A percentile compares a stretch with the other conserved stretches of the same genome.
Conservation (phyloP, 495 filamentous ascomycete genomes). For the Tuber microsphaerosporum region DNA sequence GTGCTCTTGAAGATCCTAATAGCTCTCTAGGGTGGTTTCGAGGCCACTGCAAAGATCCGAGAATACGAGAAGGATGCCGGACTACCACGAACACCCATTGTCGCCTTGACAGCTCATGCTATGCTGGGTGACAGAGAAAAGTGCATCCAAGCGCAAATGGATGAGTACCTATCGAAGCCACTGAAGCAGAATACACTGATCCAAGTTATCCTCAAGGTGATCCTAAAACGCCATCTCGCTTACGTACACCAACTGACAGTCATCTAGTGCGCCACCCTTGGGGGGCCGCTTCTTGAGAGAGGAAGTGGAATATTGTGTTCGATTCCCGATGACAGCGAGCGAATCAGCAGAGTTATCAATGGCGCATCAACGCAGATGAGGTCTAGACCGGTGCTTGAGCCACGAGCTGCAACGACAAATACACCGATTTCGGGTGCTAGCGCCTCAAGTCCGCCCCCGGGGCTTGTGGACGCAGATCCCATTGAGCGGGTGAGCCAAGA, state of each 20-base stretch:
- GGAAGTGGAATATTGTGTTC: conserved; percentile 38
- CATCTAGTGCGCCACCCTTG: conserved; percentile 68
- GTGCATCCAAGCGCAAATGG: conserved; percentile 98
- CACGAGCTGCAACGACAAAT: conserved; percentile 27
- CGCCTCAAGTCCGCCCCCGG: conserved; percentile 18
- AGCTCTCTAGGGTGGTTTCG: conserved; percentile 71
- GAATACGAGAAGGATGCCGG: conserved; percentile 79
- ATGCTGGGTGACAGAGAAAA: conserved; percentile 99
- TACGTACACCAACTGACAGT: conserved; percentile 28
- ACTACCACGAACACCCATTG: conserved; percentile 81
- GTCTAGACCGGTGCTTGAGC: conserved; percentile 28
- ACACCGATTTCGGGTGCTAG: conserved; percentile 17
- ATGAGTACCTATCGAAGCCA: conserved; percentile 97
- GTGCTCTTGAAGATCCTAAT: conserved; percentile 7
- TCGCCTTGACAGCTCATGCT: conserved; percentile 93
- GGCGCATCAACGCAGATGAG: conserved; percentile 32
- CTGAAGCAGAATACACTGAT: conserved; percentile 97
- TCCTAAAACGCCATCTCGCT: conserved; percentile 20
- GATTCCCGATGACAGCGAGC: conserved; percentile 40
- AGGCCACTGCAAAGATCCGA: conserved; percentile 93
- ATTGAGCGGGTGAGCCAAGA: conserved; percentile 37
- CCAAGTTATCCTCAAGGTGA: conserved; percentile 84
- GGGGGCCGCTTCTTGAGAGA: conserved; percentile 71
- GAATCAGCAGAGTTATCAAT: conserved; percentile 38
- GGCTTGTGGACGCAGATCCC: conserved; percentile 23